Evolutionary conservation across 148 eudicot genomes (phyloP).

Genomic region (Fallopia convolvulus): DNA sequence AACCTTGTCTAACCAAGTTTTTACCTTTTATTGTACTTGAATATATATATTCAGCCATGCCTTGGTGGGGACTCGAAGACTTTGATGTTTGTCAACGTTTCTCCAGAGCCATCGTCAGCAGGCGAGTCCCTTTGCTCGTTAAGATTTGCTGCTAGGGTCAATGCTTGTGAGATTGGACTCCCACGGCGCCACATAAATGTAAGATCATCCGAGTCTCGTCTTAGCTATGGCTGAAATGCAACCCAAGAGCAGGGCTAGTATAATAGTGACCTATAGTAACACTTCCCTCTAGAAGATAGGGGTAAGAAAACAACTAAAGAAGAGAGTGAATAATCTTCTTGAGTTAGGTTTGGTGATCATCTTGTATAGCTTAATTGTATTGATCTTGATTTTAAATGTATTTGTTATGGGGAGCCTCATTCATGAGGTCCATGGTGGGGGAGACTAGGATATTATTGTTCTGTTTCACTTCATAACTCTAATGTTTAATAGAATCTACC

Average conservation of each 20-base stretch:
- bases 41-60: constrained; percentile 61
- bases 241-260: neutral
- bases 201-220: constrained; percentile 57
- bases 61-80: constrained; percentile 98
- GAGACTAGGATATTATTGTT: neutral
- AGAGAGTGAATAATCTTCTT: constrained; percentile 21
- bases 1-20: neutral
- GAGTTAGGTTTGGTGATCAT: constrained; percentile 35
- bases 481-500: neutral
- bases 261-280: neutral
- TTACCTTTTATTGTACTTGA: constrained; percentile 8
- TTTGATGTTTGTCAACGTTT: constrained; percentile 87
- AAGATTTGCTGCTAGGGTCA: constrained; percentile 83
- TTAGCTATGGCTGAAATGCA: constrained; percentile 53
- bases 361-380: constrained; percentile 32
- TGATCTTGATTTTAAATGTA: neutral
- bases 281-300: neutral
- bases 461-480: neutral
- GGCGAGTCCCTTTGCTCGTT: constrained; percentile 92
- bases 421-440: neutral
- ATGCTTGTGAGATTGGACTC: constrained; percentile 89
- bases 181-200: constrained; percentile 74
- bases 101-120: constrained; percentile 68
- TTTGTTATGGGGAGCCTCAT: neutral
- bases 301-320: neutral